Conservation (phyloP, 805 yeast genomes). For the Wickerhamomyces canadensis region DNA sequence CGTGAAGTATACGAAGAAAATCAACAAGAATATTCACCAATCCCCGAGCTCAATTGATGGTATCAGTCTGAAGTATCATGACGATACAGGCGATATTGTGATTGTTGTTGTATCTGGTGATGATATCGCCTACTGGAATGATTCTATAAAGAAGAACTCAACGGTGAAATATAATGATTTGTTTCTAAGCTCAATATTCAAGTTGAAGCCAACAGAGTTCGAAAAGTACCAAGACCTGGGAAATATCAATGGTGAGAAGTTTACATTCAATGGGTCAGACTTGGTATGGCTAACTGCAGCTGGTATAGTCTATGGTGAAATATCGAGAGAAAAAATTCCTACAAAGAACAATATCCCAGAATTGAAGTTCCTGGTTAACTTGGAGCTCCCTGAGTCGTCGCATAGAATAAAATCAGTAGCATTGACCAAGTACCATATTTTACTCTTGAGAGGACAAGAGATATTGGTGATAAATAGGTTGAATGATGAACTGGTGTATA, state of each 20-base stretch:
- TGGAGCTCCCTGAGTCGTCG: slow-evolving; percentile 32
- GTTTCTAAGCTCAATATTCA: slow-evolving; percentile 14
- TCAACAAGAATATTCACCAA: slow-evolving; percentile 34
- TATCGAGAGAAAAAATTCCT: slow-evolving; percentile 18
- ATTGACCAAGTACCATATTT: slow-evolving; percentile 49
- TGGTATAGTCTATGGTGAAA: slow-evolving; percentile 40
- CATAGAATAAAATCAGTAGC: slow-evolving; percentile 34
- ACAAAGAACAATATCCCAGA: slow-evolving; percentile 23
- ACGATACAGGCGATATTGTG: slow-evolving; percentile 6
- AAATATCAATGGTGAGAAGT: slow-evolving; percentile 27
- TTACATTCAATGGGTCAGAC: slow-evolving; percentile 19
- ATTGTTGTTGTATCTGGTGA: slow-evolving; percentile 25
- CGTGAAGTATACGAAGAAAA: slow-evolving; percentile 37
- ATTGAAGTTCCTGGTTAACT: slow-evolving; percentile 33
- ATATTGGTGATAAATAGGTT: slow-evolving; percentile 45
- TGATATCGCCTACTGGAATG: slow-evolving; percentile 26
- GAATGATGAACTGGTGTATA: slow-evolving; percentile 40
- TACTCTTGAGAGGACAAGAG: slow-evolving; percentile 39
- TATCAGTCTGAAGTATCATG: slow-evolving; percentile 13
- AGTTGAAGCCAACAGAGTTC: slow-evolving; percentile 27
- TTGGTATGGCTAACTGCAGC: slow-evolving; percentile 45
- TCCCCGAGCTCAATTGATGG: slow-evolving; percentile 23
- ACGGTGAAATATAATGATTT: slow-evolving; percentile 20
- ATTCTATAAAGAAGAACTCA: slow-evolving; percentile 10
- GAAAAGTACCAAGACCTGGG: slow-evolving; percentile 34